phyloP scores from a whole-genome alignment of 208 protist genomes.

The Borovskyia barvae region DNA sequence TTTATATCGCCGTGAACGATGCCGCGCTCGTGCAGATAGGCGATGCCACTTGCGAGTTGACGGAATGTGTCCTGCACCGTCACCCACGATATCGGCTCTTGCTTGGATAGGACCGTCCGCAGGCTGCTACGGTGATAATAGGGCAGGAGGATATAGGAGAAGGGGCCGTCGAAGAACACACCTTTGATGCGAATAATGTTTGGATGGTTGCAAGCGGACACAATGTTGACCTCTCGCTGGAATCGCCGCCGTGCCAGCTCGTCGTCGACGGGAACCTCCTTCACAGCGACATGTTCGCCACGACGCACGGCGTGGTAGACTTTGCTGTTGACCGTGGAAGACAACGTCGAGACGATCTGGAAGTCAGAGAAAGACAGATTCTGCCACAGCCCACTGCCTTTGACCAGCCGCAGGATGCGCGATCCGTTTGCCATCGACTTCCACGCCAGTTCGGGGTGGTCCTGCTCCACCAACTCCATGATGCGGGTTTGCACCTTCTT shows the following conservation, averaged over 20 bases:
- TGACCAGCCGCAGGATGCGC: conserved; percentile 59
- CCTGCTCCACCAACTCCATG: conserved; percentile 45
- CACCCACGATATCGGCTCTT: conserved; percentile 41
- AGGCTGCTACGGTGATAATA: conserved; percentile 57
- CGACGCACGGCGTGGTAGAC: conserved; percentile 57
- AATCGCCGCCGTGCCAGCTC: conserved; percentile 43
- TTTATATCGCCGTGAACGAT: conserved; percentile 78
- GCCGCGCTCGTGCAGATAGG: conserved; percentile 74
- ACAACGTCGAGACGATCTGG: conserved; percentile 48
- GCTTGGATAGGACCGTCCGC: conserved; percentile 25
- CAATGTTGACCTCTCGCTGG: conserved; percentile 61
- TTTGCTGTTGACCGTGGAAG: conserved; percentile 67
- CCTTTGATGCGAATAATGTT: conserved; percentile 71
- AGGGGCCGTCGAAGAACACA: conserved; percentile 76
- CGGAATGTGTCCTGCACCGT: conserved; percentile 64
- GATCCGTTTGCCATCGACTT: conserved; percentile 61
- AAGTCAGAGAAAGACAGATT: conserved; percentile 68
- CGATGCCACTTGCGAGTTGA: conserved; percentile 58
- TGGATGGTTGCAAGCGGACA: conserved; percentile 52
- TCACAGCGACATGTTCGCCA: conserved; percentile 64
- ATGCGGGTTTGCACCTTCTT: conserved; percentile 52
- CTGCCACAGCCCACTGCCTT: conserved; percentile 70
- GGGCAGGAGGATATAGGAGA: conserved; percentile 65
- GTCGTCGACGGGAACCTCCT: conserved; percentile 60
- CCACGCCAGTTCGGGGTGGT: conserved; percentile 71